These are phyloP conservation scores for Globisporangium middletonii DNA, from an alignment of 352 stramenopile genomes.

Conservation along the genomic window DNA sequence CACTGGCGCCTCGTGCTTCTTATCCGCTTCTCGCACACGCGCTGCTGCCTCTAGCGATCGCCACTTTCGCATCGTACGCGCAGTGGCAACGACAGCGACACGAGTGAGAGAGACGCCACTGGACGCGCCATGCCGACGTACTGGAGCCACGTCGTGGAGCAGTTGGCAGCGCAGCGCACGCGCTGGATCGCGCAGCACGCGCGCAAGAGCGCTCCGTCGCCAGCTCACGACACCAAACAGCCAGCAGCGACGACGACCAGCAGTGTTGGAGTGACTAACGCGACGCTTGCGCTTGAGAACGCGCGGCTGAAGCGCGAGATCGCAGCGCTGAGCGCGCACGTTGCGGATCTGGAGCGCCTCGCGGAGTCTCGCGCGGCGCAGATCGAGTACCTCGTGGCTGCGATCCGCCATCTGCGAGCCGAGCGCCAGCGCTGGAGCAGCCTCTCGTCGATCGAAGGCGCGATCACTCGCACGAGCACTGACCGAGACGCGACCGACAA, in stretches of 20 bases:
- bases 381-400: constrained; percentile 6
- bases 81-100: no score
- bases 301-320: constrained; percentile 6
- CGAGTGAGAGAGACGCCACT: not conserved
- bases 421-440: constrained; percentile 6
- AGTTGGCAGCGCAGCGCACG: constrained; percentile 4
- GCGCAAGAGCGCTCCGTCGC: not conserved
- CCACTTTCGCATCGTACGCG: no score
- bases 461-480: not conserved
- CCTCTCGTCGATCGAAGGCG: constrained; percentile 2
- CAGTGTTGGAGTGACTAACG: no score
- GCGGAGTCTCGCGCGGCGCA: constrained; percentile 1
- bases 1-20: no score
- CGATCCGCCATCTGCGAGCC: constrained; percentile 1
- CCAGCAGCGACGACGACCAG: not conserved
- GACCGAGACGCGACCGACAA: not conserved
- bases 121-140: constrained; percentile 5
- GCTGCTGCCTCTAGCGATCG: no score
- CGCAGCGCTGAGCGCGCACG: not conserved
- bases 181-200: constrained; percentile 3
- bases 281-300: not conserved
- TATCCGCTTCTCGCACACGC: no score
- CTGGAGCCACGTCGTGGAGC: constrained; percentile 5
- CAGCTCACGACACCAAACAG: no score
- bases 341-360: not conserved